Evolutionary conservation across 2,329 filamentous ascomycete genomes (phyloP).

Genomic region (Chaetomiaceae sp.): DNA sequence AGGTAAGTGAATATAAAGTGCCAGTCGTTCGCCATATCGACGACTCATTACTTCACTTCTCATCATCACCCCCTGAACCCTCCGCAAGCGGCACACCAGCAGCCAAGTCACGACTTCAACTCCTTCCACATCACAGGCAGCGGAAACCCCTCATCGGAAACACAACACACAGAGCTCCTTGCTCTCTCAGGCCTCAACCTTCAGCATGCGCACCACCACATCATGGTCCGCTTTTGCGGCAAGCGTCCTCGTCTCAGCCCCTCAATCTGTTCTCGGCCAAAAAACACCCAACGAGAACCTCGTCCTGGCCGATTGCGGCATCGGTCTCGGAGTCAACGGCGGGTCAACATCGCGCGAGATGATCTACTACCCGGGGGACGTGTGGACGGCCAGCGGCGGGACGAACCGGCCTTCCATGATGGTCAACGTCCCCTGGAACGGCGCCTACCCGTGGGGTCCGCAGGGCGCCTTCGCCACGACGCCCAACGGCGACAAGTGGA

Average conservation of each 20-base stretch:
- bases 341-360: slow-evolving; percentile 10
- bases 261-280: background rate
- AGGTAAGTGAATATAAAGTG: background rate
- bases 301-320: slow-evolving; percentile 8
- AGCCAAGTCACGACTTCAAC: background rate
- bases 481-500: slow-evolving; percentile 6
- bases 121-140: background rate
- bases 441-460: slow-evolving; percentile 4
- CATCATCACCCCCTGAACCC: background rate
- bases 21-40: background rate
- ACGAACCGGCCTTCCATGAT: background rate
- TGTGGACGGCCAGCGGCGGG: slow-evolving; percentile 3
- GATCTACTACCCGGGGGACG: slow-evolving; percentile 6
- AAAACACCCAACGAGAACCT: slow-evolving; percentile 6
- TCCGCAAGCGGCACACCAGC: background rate
- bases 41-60: background rate
- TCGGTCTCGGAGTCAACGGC: slow-evolving; percentile 7
- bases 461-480: background rate
- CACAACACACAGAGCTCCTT: background rate
- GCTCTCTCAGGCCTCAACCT: background rate
- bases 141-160: background rate
- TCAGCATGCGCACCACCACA: slow-evolving; percentile 1
- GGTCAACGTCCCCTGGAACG: slow-evolving; percentile 11
- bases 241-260: background rate
- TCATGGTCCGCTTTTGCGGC: background rate